These are phyloP conservation scores for Aspergillus haitiensis DNA, from an alignment of 495 filamentous ascomycete genomes.

Conservation along the genomic window DNA sequence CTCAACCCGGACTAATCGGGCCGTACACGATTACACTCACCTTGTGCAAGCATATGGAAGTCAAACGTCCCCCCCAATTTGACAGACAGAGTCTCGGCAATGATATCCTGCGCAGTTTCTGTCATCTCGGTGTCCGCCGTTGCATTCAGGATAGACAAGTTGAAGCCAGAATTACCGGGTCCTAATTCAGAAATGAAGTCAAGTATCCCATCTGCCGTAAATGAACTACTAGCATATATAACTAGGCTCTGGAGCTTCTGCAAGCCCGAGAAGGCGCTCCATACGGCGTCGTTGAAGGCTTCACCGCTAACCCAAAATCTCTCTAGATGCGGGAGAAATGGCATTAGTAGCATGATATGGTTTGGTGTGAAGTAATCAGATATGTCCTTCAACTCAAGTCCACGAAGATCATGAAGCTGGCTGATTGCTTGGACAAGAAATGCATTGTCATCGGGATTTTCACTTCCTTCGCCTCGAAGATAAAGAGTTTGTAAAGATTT, in stretches of 20 bases:
- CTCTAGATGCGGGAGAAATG: conserved; percentile 52
- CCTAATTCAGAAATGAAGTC: conserved; percentile 48
- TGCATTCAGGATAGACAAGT: conserved; percentile 41
- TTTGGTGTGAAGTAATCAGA: conserved; percentile 55
- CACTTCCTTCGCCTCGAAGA: conserved; percentile 54
- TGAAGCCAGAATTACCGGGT: conserved; percentile 34
- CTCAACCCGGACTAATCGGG: not conserved
- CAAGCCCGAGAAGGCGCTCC: conserved; percentile 41
- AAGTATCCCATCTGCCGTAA: conserved; percentile 46
- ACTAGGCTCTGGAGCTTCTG: conserved; percentile 45
- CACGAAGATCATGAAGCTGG: conserved; percentile 46
- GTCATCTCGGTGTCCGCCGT: conserved; percentile 33
- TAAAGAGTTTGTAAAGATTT: conserved; percentile 44
- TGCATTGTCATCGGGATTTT: conserved; percentile 47
- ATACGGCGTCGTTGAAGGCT: conserved; percentile 52
- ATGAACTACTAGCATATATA: conserved; percentile 48
- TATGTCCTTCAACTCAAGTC: conserved; percentile 52
- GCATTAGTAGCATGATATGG: conserved; percentile 52
- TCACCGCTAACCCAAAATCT: conserved; percentile 56
- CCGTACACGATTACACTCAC: conserved; percentile 9
- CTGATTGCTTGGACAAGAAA: conserved; percentile 49
- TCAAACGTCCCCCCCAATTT: conserved; percentile 46
- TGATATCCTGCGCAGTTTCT: conserved; percentile 35
- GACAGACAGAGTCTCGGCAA: conserved; percentile 35
- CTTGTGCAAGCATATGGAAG: conserved; percentile 34